Base-by-base conservation (phyloP, 805 yeast genomes). In the Candida corydali region DNA sequence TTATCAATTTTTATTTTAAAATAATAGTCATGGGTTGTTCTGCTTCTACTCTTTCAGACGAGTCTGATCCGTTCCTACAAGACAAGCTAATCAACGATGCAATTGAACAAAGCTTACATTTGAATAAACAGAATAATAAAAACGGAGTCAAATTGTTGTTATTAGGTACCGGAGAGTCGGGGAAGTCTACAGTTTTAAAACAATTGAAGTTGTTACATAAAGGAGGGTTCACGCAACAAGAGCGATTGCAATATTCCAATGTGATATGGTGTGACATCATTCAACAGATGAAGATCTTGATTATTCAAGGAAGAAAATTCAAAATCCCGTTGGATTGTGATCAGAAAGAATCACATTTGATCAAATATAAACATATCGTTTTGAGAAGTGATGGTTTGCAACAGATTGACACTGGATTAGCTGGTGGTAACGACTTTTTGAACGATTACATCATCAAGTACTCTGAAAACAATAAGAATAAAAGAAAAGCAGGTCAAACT, bases 141-240 rank as follows among this genome's bases (percentile, higher is more conserved):
- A 75, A 76, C 41, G 81, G 76, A 46, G 73, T 82, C 24, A 86
- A 82, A 55, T 66, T 91, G 42, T 60, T 91, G 26, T 66, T 91
- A n/a, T 62, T 88, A 24, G 96, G 98, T 28, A 86, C 98, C 0
- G 98, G 97, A 4, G 98, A 89, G 55, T 80, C 91, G 35, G 97
- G 98, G 5, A 89, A 89, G 55, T 84, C 95, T 2, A 89, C 98
- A 0, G 95, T 89, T 5, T 63, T 89, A 46, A 89, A 89, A 58
- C 97, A 89, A 56, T 73, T 89, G 78, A 78, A 84, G 48, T 68
- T 93, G 12, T 59, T 88, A 28, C 97, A 93, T 55, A 84, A 86
- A 41, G 82, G 84, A 29, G 94, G 95, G 2, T 93, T 91, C 62
- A 69, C 84, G 1, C 75, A 74, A 34, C 83, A 79, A 44, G 98